phyloP scores from a whole-genome alignment of 306 rosid species.

The Acacia melanoxylon region DNA sequence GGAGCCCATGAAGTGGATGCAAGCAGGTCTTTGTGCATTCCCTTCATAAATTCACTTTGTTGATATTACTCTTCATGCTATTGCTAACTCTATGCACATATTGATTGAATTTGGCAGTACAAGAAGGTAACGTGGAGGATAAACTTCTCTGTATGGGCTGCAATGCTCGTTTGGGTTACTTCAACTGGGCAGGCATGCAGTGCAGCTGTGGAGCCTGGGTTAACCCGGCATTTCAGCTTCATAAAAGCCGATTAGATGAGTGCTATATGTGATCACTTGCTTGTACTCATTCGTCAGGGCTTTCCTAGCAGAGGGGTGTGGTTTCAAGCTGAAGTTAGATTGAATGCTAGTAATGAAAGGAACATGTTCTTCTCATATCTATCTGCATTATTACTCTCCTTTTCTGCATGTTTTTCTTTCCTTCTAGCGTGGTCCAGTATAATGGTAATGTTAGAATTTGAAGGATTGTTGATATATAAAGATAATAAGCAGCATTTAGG shows the following conservation, averaged over 20 bases:
- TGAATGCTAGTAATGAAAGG: neutral
- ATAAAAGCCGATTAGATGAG: slow-evolving; percentile 76
- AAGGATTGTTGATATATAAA: no score
- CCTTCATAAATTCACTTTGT: neutral
- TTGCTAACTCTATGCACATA: slow-evolving; percentile 26
- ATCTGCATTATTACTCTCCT: neutral
- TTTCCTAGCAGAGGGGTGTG: neutral
- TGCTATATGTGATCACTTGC: slow-evolving; percentile 37
- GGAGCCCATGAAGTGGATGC: slow-evolving; percentile 92
- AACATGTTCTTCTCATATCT: neutral
- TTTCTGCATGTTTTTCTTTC: neutral
- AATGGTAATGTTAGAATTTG: neutral
- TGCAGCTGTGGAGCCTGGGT: slow-evolving; percentile 92
- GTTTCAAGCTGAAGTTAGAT: neutral
- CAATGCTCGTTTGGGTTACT: slow-evolving; percentile 80
- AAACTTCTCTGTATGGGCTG: slow-evolving; percentile 75
- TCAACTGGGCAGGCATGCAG: slow-evolving; percentile 92
- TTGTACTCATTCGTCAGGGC: neutral
- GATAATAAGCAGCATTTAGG: no score
- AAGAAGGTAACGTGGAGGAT: slow-evolving; percentile 81
- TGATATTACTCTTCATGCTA: slow-evolving; percentile 17
- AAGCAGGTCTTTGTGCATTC: slow-evolving; percentile 52
- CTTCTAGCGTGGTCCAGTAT: neutral
- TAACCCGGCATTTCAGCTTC: slow-evolving; percentile 86
- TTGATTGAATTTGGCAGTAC: slow-evolving; percentile 46